phyloP scores from a whole-genome alignment of 2,329 filamentous ascomycete genomes.

The Metarhizium guizhouense region DNA sequence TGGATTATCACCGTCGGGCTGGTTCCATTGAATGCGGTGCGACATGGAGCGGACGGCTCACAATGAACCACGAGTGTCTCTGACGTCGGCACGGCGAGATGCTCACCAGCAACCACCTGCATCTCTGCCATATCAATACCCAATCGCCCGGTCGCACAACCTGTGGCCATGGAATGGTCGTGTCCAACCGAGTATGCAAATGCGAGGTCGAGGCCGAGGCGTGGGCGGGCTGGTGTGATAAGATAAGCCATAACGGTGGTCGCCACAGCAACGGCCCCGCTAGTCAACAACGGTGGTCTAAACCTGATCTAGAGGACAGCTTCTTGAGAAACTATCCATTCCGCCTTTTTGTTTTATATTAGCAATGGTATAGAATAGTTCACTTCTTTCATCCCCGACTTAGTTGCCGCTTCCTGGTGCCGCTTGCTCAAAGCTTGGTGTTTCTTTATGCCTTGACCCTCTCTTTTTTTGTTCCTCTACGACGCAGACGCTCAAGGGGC shows the following conservation, averaged over 20 bases:
- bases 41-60: too few species aligned
- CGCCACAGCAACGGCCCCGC: slow-evolving; percentile 15
- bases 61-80: too few species aligned
- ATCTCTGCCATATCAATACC: too few species aligned
- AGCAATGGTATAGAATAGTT: not conserved
- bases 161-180: not conserved
- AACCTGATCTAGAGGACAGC: not conserved
- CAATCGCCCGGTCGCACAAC: not conserved
- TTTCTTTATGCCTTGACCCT: not conserved
- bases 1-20: too few species aligned
- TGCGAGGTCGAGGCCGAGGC: too few species aligned
- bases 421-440: not conserved
- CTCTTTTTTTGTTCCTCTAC: not conserved
- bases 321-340: not conserved
- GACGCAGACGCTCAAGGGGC: not conserved
- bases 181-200: too few species aligned
- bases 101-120: too few species aligned
- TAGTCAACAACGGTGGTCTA: slow-evolving; percentile 15
- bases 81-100: too few species aligned
- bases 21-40: too few species aligned
- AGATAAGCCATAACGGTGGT: slow-evolving; percentile 15
- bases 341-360: slow-evolving; percentile 1
- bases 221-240: not conserved
- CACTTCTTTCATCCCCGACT: not conserved
- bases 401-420: not conserved